A percentile compares a stretch with the other conserved stretches of the same genome.
Evolutionary conservation across 257 asterid genomes (phyloP).

Genomic region (Nicotiana paniculata): DNA sequence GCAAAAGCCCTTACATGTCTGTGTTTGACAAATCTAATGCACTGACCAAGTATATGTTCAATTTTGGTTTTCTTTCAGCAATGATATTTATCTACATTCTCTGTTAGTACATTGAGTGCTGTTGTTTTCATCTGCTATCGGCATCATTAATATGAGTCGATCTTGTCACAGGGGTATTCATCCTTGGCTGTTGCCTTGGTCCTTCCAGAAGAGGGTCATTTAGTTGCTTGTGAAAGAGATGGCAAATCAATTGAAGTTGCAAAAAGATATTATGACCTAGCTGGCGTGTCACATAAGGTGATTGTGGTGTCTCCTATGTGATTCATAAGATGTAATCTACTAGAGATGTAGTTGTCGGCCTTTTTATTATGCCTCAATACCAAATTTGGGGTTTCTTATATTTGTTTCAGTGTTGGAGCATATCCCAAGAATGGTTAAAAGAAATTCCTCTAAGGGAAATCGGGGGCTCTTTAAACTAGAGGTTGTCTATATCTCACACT

Average conservation of each 20-base stretch:
- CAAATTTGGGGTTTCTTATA: not conserved
- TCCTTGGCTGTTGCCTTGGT: conserved; percentile 84
- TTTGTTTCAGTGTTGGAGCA: not conserved
- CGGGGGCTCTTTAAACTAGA: not conserved
- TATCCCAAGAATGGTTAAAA: not conserved
- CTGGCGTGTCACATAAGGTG: conserved; percentile 86
- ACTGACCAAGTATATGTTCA: not conserved
- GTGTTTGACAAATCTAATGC: not conserved
- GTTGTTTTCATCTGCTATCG: not conserved
- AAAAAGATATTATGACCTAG: conserved; percentile 61
- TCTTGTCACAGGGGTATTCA: conserved; percentile 72
- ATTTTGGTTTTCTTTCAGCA: not conserved
- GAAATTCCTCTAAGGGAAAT: not conserved
- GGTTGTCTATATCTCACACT: not conserved
- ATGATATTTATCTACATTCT: not conserved
- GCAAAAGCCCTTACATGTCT: not conserved
- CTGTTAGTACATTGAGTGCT: not conserved
- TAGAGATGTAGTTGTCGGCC: not conserved
- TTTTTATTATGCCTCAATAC: not conserved
- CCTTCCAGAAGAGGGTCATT: conserved; percentile 71
- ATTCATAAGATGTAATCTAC: not conserved
- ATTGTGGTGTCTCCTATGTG: not conserved
- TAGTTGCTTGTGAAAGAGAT: conserved; percentile 90
- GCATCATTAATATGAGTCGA: not conserved
- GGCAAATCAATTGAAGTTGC: conserved; percentile 71